Evolutionary conservation across 2,329 filamentous ascomycete species (phyloP), one percentile per base, ranked within the genome.

Genomic region (Chrysoporthe austroafricana): DNA sequence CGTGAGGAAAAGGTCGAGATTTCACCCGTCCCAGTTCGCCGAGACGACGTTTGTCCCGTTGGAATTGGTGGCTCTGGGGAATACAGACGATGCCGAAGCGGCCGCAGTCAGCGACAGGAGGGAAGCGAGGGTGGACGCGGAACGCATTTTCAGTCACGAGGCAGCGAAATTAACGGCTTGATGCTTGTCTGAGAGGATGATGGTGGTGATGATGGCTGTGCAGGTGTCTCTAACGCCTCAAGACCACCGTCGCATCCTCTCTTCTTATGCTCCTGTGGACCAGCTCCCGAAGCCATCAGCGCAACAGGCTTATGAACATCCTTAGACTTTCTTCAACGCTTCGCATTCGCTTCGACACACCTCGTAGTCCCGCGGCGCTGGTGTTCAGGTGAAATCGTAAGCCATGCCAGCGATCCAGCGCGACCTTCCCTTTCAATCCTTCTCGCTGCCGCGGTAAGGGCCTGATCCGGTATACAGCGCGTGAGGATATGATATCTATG

Each of bases 1-100:
- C n/a, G 26, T 26, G 43, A 32, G 56, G 34, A 39, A 34, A 32
- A 2, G 58, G n/a, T 48, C n/a, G 44, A 21, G 52, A n/a, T 16
- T 64, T 66, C 39, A 69, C 67, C 67, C 67, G 58, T 69, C 67
- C 50, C 63, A 69, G 26, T 44, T 62, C 16, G 67, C 67, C 34
- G 52, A 44, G 36, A 69, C 67, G 18, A 69, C 67, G 13, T 60
- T 64, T 1, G 67, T 69, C 54, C 67, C 67, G 44, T 66, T 69
- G 60, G 63, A 42, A 6, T 60, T 69, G 9, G 62, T 63, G 48
- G 65, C 60, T 16, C 67, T 60, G 21, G 63, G 18, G 4, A 9
- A n/a, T 34, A 63, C 14, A 50, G 60, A 43, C 50, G 54, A 52
- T 9, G 64, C 67, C 8, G 63, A 52, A 36, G 26, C 60, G 34